Percentiles rank a stretch among this genome's conserved stretches.
These are phyloP conservation scores for Senecio squalidus DNA, from an alignment of 140 eudicot species.

Conservation along the genomic window DNA sequence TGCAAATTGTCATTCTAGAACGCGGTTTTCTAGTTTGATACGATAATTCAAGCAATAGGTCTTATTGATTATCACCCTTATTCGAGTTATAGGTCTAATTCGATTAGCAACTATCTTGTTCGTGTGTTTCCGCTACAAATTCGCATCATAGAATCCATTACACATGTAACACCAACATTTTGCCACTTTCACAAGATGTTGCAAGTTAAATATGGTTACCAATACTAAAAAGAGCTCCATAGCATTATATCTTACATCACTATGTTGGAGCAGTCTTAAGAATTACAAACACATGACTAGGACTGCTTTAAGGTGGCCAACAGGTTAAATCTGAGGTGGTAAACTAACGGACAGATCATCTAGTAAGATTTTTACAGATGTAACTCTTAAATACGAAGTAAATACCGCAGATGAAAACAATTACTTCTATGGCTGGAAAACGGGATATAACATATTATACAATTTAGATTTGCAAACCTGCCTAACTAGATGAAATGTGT, in stretches of 20 bases:
- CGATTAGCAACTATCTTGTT: no score
- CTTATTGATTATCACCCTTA: no score
- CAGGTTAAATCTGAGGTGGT: neutral
- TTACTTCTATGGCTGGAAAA: neutral
- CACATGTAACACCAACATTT: neutral
- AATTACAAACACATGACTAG: neutral
- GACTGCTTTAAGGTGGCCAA: neutral
- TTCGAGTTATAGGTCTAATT: no score
- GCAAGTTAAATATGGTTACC: neutral
- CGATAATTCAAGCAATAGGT: no score
- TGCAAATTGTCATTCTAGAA: no score
- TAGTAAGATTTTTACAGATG: neutral
- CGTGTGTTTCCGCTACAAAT: no score
- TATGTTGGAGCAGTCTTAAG: neutral
- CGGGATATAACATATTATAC: neutral
- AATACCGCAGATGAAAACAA: neutral
- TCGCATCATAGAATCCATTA: neutral
- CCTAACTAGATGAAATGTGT: conserved; percentile 14
- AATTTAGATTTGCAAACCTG: no score
- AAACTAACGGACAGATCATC: neutral
- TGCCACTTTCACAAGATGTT: neutral
- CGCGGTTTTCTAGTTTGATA: no score
- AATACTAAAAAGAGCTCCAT: neutral
- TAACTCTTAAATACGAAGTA: neutral
- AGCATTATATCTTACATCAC: neutral